Evolutionary conservation across 2,329 filamentous ascomycete genomes (phyloP), one percentile per base, ranked within the genome.

Genomic region (Albifimbria verrucaria): DNA sequence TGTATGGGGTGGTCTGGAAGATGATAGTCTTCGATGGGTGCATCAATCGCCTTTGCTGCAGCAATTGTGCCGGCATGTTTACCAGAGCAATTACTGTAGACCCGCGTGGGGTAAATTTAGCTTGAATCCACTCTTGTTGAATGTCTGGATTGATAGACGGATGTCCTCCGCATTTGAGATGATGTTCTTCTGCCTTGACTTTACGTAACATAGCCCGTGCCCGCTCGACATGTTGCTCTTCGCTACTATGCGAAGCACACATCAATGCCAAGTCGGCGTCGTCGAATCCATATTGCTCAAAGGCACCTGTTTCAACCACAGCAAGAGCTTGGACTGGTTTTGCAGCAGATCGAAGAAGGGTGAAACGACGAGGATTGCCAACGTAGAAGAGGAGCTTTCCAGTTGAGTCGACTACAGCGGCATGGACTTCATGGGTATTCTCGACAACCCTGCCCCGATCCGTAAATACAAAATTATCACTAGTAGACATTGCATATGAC

Each of bases 31-130:
- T 21, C 52, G 3, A 68, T 51, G 3, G 59, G 54, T 0, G 61
- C 68, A 1, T 67, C 70, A 0, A 79, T 49, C 0, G 69, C 67
- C 24, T 62, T 66, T 0, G 75, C 66, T 1, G 70, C 77, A 1
- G 70, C 75, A 21, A 78, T 58, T 74, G 79, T 78, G 1, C 72
- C 76, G 3, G 65, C 71, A 56, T 79, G 76, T 41, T 79, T 79
- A 1, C 75, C 77, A 0, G 76, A 78, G 55, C 76, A 79, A 53
- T 78, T 77, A 49, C 72, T 78, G 48, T 65, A 69, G 0, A 77
- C 59, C 0, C 63, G 62, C 0, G 69, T 72, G 0, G 75, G 0
- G 52, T 59, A 44, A 70, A 73, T 2, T 65, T 74, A 0, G 50
- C 50, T 50, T 64, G 71, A 47, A 73, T 69, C 76, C 76, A 79